Base-by-base conservation (phyloP, 306 rosid genomes). In the Cicer bijugum region DNA sequence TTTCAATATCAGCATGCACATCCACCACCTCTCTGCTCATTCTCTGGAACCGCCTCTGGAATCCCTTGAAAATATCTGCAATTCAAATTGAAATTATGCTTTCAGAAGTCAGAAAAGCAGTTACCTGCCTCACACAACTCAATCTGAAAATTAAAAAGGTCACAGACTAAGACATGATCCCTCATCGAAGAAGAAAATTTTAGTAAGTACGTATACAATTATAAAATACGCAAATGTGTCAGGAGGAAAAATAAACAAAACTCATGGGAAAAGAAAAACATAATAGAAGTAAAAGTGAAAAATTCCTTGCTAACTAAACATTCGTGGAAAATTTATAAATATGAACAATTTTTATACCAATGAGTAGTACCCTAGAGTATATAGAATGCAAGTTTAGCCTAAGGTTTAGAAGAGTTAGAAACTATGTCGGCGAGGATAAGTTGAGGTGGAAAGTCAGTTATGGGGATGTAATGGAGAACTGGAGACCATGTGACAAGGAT, bases 11-110 rank as follows among this genome's bases (percentile, higher is more conserved):
- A 94, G 87, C 99, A 94, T 56, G 96, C 91, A 52, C 99, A 94
- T 60, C 99, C 97, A 59, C 99, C 97, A 59, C 97, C 78, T 38
- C 91, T 78, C 64, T 86, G 97, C 84, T 90, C 96, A 6, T 81
- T 77, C 83, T 91, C 99, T 35, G 89, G 67, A 63, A 78, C 93
- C 2, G 88, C 85, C 70, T 94, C 99, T 4, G 97, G 95, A 71
- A 91, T 80, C 39, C 95, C 96, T 81, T 94, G 99, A 84, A 94
- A 94, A 77, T 94, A 94, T 82, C 97, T 94, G 88, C 81, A 82
- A 69, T 81, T 64, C 12, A 73, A 28, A 80, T 42, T 76, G 69
- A 20, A 71, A 47, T 4, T 37, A 52, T 38, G 7, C 55, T 33
- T 44, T 61, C 58, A 2, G 48, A 42, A 78, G 55, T 61, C 67